These are phyloP conservation scores for Ogataea philodendri DNA, from an alignment of 805 yeast species.

Conservation along the genomic window DNA sequence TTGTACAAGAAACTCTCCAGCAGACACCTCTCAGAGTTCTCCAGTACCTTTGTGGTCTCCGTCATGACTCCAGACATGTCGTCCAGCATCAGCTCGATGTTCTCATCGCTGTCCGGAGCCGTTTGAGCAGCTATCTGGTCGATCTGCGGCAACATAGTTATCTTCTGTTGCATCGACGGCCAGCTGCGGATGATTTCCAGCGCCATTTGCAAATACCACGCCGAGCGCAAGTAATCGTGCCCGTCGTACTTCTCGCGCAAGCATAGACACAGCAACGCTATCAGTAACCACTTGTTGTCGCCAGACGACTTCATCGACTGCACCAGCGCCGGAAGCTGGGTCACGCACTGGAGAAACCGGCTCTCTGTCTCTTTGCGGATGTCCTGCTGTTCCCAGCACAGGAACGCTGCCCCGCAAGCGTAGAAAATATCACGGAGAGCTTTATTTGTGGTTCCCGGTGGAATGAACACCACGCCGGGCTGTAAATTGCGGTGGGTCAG, in stretches of 20 bases:
- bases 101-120: background rate
- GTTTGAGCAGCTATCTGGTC: too few species aligned
- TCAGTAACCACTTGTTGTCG: conserved; percentile 39
- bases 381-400: conserved; percentile 34
- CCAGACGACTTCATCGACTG: conserved; percentile 22
- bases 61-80: conserved; percentile 4
- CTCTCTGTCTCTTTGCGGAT: conserved; percentile 24
- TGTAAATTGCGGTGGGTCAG: conserved; percentile 40
- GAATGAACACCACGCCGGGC: conserved; percentile 41
- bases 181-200: conserved; percentile 35
- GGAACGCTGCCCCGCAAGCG: conserved; percentile 40
- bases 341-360: conserved; percentile 24
- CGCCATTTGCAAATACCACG: conserved; percentile 34
- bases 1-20: conserved; percentile 45
- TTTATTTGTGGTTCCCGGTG: conserved; percentile 30
- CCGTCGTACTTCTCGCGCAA: conserved; percentile 36
- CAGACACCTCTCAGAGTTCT: conserved; percentile 33
- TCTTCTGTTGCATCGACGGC: conserved; percentile 11
- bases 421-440: conserved; percentile 33
- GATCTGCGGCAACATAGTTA: too few species aligned
- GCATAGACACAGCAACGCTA: conserved; percentile 40
- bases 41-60: conserved; percentile 2
- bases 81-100: conserved; percentile 6
- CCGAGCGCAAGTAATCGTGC: conserved; percentile 29
- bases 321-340: conserved; percentile 23